Percentiles rank a stretch among this genome's conserved stretches.
phyloP scores from a whole-genome alignment of 768 basidiomycete species.

The Fomitopsis serialis region DNA sequence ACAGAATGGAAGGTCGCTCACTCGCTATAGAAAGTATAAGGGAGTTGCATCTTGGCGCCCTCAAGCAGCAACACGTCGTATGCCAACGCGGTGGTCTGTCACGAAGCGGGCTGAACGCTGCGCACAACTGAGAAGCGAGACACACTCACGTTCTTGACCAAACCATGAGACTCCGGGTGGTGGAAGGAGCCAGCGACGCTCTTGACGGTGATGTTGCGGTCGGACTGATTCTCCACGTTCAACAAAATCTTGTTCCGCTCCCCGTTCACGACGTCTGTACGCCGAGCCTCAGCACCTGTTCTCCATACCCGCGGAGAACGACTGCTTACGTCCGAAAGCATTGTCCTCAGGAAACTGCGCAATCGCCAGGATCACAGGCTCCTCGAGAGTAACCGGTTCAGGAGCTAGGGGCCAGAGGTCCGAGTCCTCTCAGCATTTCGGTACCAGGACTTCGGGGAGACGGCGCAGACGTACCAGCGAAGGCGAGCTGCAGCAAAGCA shows the following conservation, averaged over 20 bases:
- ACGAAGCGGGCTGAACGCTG: neutral
- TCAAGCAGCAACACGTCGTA: slow-evolving; percentile 50
- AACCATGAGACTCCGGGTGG: slow-evolving; percentile 51
- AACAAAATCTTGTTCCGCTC: slow-evolving; percentile 67
- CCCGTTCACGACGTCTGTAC: slow-evolving; percentile 77
- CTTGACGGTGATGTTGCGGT: slow-evolving; percentile 63
- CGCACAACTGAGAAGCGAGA: neutral
- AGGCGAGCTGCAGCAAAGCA: slow-evolving; percentile 23
- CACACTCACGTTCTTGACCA: slow-evolving; percentile 69
- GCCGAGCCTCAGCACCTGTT: neutral
- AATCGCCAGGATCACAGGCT: slow-evolving; percentile 48
- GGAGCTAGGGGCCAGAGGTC: neutral
- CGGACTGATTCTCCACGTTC: slow-evolving; percentile 70
- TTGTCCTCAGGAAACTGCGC: slow-evolving; percentile 69
- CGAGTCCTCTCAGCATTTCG: neutral
- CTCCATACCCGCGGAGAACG: neutral
- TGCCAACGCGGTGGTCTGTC: slow-evolving; percentile 52
- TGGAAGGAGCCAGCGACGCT: slow-evolving; percentile 64
- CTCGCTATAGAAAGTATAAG: slow-evolving; percentile 80
- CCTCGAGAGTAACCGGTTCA: slow-evolving; percentile 16
- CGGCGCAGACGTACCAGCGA: slow-evolving; percentile 17
- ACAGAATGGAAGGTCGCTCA: slow-evolving; percentile 32
- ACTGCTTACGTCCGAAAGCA: slow-evolving; percentile 66
- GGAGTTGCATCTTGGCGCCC: slow-evolving; percentile 56
- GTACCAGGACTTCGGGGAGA: neutral